phyloP scores from a whole-genome alignment of 441 rosid species.

The Erysimum pusillum region DNA sequence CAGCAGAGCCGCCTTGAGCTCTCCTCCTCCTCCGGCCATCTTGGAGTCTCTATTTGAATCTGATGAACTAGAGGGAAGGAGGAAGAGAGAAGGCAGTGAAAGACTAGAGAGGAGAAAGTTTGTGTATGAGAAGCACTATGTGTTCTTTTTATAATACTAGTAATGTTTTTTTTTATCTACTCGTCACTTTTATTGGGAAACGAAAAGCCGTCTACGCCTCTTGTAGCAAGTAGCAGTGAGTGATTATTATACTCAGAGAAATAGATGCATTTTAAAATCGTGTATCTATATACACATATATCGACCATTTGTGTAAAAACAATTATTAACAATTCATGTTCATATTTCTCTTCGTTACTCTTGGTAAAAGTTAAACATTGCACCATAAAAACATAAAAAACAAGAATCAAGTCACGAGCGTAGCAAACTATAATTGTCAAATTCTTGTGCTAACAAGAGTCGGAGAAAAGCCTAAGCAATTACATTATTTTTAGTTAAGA shows the following conservation, averaged over 20 bases:
- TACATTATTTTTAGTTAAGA: background rate
- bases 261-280: background rate
- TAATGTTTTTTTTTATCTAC: background rate
- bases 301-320: background rate
- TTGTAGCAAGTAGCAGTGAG: slow-evolving; percentile 10
- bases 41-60: slow-evolving; percentile 1
- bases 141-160: background rate
- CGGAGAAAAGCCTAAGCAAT: background rate
- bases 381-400: background rate
- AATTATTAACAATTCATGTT: background rate
- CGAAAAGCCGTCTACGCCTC: slow-evolving; percentile 35
- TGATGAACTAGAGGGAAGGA: slow-evolving; percentile 6
- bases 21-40: slow-evolving; percentile 45
- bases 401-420: background rate
- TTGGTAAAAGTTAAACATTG: background rate
- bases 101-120: background rate
- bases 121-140: background rate
- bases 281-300: background rate
- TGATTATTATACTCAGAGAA: background rate
- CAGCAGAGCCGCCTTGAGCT: slow-evolving; percentile 52
- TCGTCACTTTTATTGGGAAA: slow-evolving; percentile 3
- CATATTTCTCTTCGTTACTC: background rate
- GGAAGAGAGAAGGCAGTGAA: background rate
- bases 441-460: background rate
- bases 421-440: background rate